A percentile compares a stretch with the other conserved stretches of the same genome.
Conservation (phyloP, 2,329 filamentous ascomycete species). For the Aureobasidium sp. region DNA sequence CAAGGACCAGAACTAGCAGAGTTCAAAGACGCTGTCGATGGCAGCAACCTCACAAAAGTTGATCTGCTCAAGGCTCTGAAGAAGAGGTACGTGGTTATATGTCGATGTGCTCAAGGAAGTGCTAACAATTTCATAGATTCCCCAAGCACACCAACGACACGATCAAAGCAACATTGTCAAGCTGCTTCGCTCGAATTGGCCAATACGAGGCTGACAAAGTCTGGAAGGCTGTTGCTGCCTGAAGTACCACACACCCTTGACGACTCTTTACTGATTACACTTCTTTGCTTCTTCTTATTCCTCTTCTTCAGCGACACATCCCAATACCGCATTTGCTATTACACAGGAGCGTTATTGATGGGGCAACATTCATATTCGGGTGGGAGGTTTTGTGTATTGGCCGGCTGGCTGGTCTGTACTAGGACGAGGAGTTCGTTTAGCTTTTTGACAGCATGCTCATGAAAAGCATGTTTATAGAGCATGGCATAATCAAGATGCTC, state of each 20-base stretch:
- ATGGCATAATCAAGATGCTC: background rate
- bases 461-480: conserved; percentile 3
- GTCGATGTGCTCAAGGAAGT: conserved; percentile 1
- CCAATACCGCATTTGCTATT: background rate
- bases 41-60: conserved; percentile 63
- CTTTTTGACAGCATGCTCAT: conserved; percentile 1
- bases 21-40: conserved; percentile 63
- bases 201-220: conserved; percentile 56
- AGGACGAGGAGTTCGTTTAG: background rate
- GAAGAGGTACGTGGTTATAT: conserved; percentile 44
- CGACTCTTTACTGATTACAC: background rate
- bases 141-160: conserved; percentile 60
- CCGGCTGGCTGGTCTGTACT: background rate
- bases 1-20: conserved; percentile 53
- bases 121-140: conserved; percentile 42
- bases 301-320: background rate
- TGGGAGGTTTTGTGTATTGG: background rate
- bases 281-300: background rate
- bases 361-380: background rate
- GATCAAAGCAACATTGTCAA: conserved; percentile 62
- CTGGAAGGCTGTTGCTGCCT: conserved; percentile 37
- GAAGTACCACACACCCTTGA: background rate
- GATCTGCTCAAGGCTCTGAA: conserved; percentile 69
- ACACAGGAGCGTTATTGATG: background rate
- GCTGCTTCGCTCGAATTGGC: conserved; percentile 55